A percentile compares a stretch with the other conserved stretches of the same genome.
phyloP scores from a whole-genome alignment of 345 rosid genomes.

The Hypericum androsaemum region DNA sequence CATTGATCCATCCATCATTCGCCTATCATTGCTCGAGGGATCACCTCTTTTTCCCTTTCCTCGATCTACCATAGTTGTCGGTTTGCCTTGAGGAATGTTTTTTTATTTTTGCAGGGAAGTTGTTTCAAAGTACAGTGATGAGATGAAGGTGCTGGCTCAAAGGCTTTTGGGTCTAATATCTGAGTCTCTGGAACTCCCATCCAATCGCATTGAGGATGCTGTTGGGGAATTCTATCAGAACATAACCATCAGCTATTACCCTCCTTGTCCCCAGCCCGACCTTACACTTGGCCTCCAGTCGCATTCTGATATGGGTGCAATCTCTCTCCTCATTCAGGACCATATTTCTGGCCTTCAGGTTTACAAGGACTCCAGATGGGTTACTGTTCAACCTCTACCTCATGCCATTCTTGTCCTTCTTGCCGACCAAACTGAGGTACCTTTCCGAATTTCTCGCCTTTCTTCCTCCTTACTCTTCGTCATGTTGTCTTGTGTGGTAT shows the following conservation, averaged over 20 bases:
- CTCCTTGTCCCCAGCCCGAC: conserved; percentile 87
- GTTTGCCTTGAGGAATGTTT: background rate
- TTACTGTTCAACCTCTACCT: conserved; percentile 45
- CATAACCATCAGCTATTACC: conserved; percentile 74
- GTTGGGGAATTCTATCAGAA: conserved; percentile 81
- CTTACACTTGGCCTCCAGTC: conserved; percentile 82
- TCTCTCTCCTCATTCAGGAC: conserved; percentile 78
- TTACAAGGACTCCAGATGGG: conserved; percentile 56
- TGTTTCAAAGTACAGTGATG: conserved; percentile 47
- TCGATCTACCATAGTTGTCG: background rate
- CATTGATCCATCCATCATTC: too few relatives aligned
- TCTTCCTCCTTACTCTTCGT: background rate
- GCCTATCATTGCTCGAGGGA: too few relatives aligned
- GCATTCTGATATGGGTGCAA: conserved; percentile 76
- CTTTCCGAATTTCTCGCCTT: background rate
- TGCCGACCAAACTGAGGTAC: conserved; percentile 82
- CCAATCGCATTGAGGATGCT: conserved; percentile 43
- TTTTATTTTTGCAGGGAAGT: conserved; percentile 32
- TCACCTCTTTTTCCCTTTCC: background rate
- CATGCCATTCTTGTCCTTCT: conserved; percentile 61
- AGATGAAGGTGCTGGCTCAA: conserved; percentile 48
- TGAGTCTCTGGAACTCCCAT: conserved; percentile 46
- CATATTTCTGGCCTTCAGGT: conserved; percentile 79
- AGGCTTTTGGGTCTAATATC: conserved; percentile 55
- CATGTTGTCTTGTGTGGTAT: background rate